Conservation (phyloP, 495 filamentous ascomycete genomes). For the Hypomontagnella monticulosa region DNA sequence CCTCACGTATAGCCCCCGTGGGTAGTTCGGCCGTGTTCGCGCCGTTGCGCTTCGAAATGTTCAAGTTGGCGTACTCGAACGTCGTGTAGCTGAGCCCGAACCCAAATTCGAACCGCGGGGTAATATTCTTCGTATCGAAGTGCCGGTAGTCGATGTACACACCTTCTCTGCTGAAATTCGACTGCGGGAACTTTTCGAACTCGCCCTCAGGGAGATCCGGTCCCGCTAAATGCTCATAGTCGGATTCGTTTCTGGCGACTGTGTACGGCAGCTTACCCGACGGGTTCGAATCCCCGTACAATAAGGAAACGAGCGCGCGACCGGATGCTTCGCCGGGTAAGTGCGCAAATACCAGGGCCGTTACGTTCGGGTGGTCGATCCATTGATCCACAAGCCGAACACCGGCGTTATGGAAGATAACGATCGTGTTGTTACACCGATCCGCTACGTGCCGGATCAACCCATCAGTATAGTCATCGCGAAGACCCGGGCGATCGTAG, state of each 20-base stretch:
- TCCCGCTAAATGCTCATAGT: conserved; percentile 55
- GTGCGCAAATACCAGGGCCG: conserved; percentile 60
- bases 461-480: conserved; percentile 55
- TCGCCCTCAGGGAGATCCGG: conserved; percentile 27
- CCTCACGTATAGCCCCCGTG: conserved; percentile 55
- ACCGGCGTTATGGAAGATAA: conserved; percentile 63
- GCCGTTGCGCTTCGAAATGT: conserved; percentile 39
- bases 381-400: conserved; percentile 59
- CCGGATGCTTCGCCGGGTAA: conserved; percentile 65
- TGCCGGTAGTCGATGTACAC: conserved; percentile 67
- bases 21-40: conserved; percentile 44
- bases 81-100: conserved; percentile 71
- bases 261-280: conserved; percentile 70
- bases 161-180: conserved; percentile 63
- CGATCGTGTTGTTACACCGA: conserved; percentile 62
- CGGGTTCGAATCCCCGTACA: conserved; percentile 63
- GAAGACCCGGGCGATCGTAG: conserved; percentile 44
- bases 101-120: conserved; percentile 69
- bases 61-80: conserved; percentile 56
- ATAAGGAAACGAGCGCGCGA: conserved; percentile 57
- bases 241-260: conserved; percentile 61
- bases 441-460: conserved; percentile 60
- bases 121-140: conserved; percentile 64
- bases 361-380: conserved; percentile 62
- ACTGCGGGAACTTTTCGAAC: conserved; percentile 53